A percentile compares a stretch with the other conserved stretches of the same genome.
These are phyloP conservation scores for Bipolaris sorokiniana DNA, from an alignment of 2,329 filamentous ascomycete species.

Conservation along the genomic window DNA sequence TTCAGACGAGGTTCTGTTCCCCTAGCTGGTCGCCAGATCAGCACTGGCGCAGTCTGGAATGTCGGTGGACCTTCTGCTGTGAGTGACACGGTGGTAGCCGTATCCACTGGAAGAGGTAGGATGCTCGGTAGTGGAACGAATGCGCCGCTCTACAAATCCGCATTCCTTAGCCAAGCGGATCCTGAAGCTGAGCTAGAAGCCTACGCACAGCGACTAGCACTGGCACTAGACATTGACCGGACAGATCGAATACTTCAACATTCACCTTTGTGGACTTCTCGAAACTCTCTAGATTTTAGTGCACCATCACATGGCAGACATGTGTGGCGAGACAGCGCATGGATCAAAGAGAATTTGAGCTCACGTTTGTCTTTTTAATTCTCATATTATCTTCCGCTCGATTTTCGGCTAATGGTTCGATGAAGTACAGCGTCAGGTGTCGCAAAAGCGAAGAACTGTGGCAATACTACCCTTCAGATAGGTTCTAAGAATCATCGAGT, in stretches of 20 bases:
- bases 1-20: constrained; percentile 32
- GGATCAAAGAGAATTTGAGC: constrained; percentile 44
- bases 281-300: constrained; percentile 10
- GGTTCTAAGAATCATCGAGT: constrained; percentile 36
- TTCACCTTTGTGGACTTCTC: constrained; percentile 16
- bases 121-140: constrained; percentile 73
- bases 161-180: constrained; percentile 59
- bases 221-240: constrained; percentile 80
- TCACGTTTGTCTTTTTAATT: constrained; percentile 39
- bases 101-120: constrained; percentile 68
- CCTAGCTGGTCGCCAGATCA: constrained; percentile 57
- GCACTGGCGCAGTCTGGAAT: constrained; percentile 75
- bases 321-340: constrained; percentile 52
- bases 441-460: constrained; percentile 53
- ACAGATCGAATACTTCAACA: constrained; percentile 66
- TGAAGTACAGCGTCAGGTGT: constrained; percentile 36
- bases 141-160: constrained; percentile 67
- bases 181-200: constrained; percentile 68
- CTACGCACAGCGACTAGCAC: constrained; percentile 76
- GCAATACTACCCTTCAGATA: constrained; percentile 80
- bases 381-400: constrained; percentile 1
- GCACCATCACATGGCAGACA: constrained; percentile 22
- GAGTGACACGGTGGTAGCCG: constrained; percentile 55
- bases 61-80: constrained; percentile 73
- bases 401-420: constrained; percentile 13